Base-by-base conservation (phyloP, 805 yeast species). In the Hanseniaspora occidentalis region DNA sequence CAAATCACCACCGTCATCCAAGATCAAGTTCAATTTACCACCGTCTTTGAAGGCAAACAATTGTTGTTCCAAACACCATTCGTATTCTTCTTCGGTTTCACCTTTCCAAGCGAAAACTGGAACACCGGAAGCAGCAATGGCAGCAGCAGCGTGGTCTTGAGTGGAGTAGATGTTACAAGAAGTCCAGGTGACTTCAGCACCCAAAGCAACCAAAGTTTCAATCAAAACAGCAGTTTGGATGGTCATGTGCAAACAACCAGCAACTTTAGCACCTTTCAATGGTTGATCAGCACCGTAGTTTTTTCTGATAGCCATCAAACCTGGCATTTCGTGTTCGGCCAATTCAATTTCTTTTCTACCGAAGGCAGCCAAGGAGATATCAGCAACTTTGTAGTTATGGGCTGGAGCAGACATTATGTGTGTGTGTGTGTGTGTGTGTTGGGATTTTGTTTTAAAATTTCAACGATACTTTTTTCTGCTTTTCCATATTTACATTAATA, bases 21-120 rank as follows among this genome's bases (percentile, higher is more conserved):
- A 78, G 67, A 89, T 92, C 71, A 89, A 75, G 84, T 89, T 89
- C 67, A 89, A 82, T 70, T 84, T 82, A 75, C 82, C 77, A 66
- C 75, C 79, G 68, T 88, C 95, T 75, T 89, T 89, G 89, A 89
- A 89, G 49, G 97, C 84, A 61, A 83, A 86, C 67, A 89, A 80
- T 76, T 92, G 97, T 75, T 89, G 97, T 75, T 92, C 96, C 58
- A 89, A 84, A 78, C 98, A 89, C 98, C 98, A 89, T 62, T 77
- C 64, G 79, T 89, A 92, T 75, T 89, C 98, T 75, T 89, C 97
- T 70, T 89, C 98, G 67, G 97, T 85, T 79, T 89, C 97, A 66
- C 98, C 97, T 78, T 89, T 89, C 98, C 98, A 89, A 60, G 98
- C 98, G 57, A 85, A 89, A 52, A 89, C 98, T 62, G 98, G 97